A percentile compares a stretch with the other conserved stretches of the same genome.
Evolutionary conservation across 192 early-diverging fungal genomes (phyloP).

Genomic region (Backusella tarrabulga): DNA sequence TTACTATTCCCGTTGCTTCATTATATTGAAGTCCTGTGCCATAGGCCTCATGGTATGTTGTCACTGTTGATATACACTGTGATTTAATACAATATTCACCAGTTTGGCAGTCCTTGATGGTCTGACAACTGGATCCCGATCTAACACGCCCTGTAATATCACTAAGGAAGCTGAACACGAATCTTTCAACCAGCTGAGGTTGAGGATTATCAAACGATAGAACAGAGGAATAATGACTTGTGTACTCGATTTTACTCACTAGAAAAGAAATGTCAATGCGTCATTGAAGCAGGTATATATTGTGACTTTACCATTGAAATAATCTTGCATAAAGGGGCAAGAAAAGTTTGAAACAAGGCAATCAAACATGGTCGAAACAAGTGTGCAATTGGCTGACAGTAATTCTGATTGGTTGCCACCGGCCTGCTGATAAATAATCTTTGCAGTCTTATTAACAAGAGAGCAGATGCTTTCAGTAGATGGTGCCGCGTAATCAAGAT

Average conservation of each 20-base stretch:
- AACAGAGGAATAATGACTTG: slow-evolving; percentile 49
- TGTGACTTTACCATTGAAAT: slow-evolving; percentile 42
- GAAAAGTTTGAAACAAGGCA: slow-evolving; percentile 70
- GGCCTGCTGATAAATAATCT: slow-evolving; percentile 54
- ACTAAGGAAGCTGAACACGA: slow-evolving; percentile 47
- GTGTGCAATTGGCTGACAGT: slow-evolving; percentile 50
- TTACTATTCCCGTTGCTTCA: slow-evolving; percentile 26
- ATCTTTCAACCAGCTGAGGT: slow-evolving; percentile 39
- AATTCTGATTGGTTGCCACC: slow-evolving; percentile 17
- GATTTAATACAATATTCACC: slow-evolving; percentile 44
- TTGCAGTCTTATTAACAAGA: slow-evolving; percentile 59
- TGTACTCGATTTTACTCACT: slow-evolving; percentile 23
- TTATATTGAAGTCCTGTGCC: slow-evolving; percentile 45
- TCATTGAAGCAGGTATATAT: not conserved
- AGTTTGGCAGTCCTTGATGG: slow-evolving; percentile 21
- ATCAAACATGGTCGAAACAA: slow-evolving; percentile 52
- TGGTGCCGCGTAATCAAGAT: slow-evolving; percentile 35
- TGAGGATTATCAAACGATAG: slow-evolving; percentile 37
- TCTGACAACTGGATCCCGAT: slow-evolving; percentile 11
- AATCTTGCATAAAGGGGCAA: slow-evolving; percentile 51
- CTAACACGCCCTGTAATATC: slow-evolving; percentile 35
- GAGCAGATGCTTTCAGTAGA: slow-evolving; percentile 45
- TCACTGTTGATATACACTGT: slow-evolving; percentile 44
- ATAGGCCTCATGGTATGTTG: slow-evolving; percentile 55
- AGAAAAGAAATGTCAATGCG: not conserved